Base-by-base conservation (phyloP, 2,329 filamentous ascomycete genomes). In the Apiospora kogelbergensis region DNA sequence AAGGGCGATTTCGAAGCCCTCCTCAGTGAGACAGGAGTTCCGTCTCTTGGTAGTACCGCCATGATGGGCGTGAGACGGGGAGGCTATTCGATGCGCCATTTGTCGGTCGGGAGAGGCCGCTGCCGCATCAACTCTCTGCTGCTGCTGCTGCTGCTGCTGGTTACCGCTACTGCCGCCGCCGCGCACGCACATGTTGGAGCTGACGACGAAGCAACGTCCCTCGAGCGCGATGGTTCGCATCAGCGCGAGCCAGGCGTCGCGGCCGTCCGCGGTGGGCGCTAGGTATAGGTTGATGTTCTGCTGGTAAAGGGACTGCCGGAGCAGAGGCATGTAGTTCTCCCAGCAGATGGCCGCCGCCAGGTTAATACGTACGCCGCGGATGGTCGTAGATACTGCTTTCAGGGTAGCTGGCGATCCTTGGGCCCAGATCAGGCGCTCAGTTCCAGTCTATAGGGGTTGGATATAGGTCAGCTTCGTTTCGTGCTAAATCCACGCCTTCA, bases 231-330 rank as follows among this genome's bases (percentile, higher is more conserved):
- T 85, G 0, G 94, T 97, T 66, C 91, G 87, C 89, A 97, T 91
- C n/a, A 97, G 83, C 0, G 89, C 82, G 30, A 93, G 81, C 95
- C 95, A 98, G 0, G 93, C 90, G 75, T 95, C 92, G 70, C 95
- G 86, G 24, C 86, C 88, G 81, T 98, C 95, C 1, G 95, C 95
- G 0, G 95, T 98, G 0, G 95, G 95, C 0, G 95, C 94, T 1
- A 98, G 88, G 80, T 95, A 98, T 15, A 98, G 82, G 78, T 97
- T 97, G 75, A 98, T 90, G 77, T 97, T 97, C 80, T 98, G 95
- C 2, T 89, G 87, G 79, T 98, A 98, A 45, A 98, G 84, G 20
- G 89, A 87, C 78, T 97, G 92, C 22, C 95, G 88, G 9, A 98
- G 84, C 22, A 98, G 83, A 2, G 68, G 68, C 68, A 70, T 98